Evolutionary conservation across 805 yeast genomes (phyloP).

Genomic region (Starmerella lactis-condensi): DNA sequence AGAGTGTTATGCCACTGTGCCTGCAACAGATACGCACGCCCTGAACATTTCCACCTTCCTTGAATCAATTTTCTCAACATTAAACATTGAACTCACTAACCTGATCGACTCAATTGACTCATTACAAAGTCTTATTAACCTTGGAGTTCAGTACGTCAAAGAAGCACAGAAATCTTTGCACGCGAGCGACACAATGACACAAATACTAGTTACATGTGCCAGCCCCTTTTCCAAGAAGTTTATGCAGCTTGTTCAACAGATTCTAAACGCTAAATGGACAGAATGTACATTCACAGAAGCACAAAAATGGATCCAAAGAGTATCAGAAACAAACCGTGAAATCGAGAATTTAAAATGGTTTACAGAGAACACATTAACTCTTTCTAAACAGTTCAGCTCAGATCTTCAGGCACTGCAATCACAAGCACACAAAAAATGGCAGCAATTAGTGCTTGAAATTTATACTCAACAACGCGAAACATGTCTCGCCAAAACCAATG

Average conservation of each 20-base stretch:
- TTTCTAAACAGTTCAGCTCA: not conserved
- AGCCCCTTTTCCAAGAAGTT: too few species aligned
- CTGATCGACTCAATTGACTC: conserved; percentile 1
- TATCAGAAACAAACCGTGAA: conserved; percentile 1
- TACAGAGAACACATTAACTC: not conserved
- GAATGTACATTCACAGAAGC: conserved; percentile 6
- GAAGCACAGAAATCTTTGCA: not conserved
- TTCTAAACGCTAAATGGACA: conserved; percentile 5
- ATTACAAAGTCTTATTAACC: conserved; percentile 3
- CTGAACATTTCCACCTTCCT: too few species aligned
- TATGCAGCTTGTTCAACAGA: conserved; percentile 7
- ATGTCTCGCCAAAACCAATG: not conserved
- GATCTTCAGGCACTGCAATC: not conserved
- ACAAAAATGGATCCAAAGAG: conserved; percentile 4
- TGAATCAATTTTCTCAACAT: too few species aligned
- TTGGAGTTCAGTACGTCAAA: not conserved
- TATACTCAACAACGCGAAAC: not conserved
- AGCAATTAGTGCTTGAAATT: not conserved
- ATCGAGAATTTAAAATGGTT: not conserved
- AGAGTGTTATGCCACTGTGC: conserved; percentile 10
- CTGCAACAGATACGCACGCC: too few species aligned
- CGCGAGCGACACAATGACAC: conserved; percentile 2
- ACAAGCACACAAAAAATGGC: not conserved
- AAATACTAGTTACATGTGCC: conserved; percentile 1
- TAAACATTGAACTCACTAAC: too few species aligned